These are phyloP conservation scores for Saturnispora dispora DNA, from an alignment of 805 yeast species.

Conservation along the genomic window DNA sequence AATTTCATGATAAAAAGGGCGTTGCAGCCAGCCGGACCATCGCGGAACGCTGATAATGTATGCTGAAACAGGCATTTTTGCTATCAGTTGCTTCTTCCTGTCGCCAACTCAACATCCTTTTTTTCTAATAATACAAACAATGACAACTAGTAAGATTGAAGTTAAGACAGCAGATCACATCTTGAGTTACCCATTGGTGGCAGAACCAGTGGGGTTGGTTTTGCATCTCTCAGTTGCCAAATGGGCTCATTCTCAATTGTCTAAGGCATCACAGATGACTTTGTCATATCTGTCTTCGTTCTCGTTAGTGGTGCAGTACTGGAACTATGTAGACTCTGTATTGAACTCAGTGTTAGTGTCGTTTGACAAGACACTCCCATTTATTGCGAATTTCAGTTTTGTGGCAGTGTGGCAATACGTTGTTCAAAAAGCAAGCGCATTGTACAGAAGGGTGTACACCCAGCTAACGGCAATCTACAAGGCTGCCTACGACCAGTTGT, in stretches of 20 bases:
- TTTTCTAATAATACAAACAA: neutral
- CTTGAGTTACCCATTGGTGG: conserved; percentile 25
- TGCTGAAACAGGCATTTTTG: neutral
- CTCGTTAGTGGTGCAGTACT: conserved; percentile 15
- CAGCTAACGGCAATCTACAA: neutral
- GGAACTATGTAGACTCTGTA: conserved; percentile 20
- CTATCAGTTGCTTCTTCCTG: neutral
- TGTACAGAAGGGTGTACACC: neutral
- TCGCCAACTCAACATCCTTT: neutral
- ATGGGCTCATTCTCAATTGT: conserved; percentile 15
- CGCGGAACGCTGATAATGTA: neutral
- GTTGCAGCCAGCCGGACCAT: neutral
- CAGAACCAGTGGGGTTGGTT: conserved; percentile 17
- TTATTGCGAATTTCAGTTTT: conserved; percentile 19
- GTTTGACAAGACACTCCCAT: conserved; percentile 27
- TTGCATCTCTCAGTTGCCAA: conserved; percentile 14
- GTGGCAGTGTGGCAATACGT: conserved; percentile 10
- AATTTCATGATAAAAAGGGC: neutral
- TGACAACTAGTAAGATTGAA: neutral
- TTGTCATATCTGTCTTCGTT: conserved; percentile 14
- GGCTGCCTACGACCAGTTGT: neutral
- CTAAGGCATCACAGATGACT: conserved; percentile 9
- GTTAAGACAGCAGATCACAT: conserved; percentile 19
- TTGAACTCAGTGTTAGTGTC: conserved; percentile 17
- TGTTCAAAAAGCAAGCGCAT: neutral